Base-by-base conservation (phyloP, 1,139 yeast genomes). In the Saccharomyces hybrid region DNA sequence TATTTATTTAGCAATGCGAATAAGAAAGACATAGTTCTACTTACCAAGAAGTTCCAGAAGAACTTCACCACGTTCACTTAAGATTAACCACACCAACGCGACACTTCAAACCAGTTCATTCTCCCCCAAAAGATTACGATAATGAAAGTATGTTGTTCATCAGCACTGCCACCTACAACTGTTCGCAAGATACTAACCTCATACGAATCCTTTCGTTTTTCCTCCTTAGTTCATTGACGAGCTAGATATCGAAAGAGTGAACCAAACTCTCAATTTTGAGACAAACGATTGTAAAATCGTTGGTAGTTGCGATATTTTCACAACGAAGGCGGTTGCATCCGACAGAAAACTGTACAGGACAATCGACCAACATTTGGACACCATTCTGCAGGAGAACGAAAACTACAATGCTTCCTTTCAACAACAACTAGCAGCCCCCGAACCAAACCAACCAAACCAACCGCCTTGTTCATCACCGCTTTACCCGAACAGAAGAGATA, bases 231-330 rank as follows among this genome's bases (percentile, higher is more conserved):
- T 88, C 72, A 84, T 93, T 58, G 98, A 93, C 69, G 95, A 86
- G 65, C 86, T 89, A 42, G 97, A 91, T 65, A 83, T 93, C 29
- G 96, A 90, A 70, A 78, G 86, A 63, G 88, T 93, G 47, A 90
- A 90, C 67, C 93, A 91, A 64, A 87, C 88, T 55, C 81, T 93
- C 56, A 86, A 86, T 64, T 91, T 91, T 70, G 93, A 88, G 62
- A 86, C 96, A 3, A 83, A 84, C 11, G 99, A 95, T 65, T 84
- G 91, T 68, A 88, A 85, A 64, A 80, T 93, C 32, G 82, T 83
- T 54, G 98, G 98, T n/a, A 93, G 96, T 24, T 86, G 96, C 68
- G 99, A 93, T 67, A 77, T 93, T 50, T 93, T 89, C 69, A 88
- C 98, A 1, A 93, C 99, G 1, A 93, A 93, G 67, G 91, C 96